Evolutionary conservation across 345 rosid genomes (phyloP).

Genomic region (Eucalyptus melliodora): DNA sequence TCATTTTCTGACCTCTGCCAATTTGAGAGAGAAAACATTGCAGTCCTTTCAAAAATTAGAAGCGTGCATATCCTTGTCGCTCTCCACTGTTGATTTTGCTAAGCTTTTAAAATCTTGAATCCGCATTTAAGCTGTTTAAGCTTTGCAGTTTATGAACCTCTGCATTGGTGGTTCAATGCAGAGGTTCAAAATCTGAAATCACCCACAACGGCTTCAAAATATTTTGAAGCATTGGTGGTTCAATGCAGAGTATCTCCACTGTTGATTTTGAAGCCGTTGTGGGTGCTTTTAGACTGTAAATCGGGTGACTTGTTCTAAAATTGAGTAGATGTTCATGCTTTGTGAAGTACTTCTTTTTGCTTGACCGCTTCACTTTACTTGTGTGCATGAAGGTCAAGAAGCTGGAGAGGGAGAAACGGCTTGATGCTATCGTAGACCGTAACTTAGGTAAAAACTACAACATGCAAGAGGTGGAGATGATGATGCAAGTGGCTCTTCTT

Average conservation of each 20-base stretch:
- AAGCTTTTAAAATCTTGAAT: background rate
- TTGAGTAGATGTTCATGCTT: background rate
- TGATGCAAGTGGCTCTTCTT: slow-evolving; percentile 84
- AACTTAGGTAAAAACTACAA: slow-evolving; percentile 43
- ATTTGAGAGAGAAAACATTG: background rate
- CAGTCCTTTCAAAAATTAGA: background rate
- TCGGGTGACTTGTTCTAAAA: background rate
- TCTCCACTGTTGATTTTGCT: background rate
- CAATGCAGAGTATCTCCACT: too few relatives aligned
- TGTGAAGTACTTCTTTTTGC: background rate
- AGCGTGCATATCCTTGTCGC: background rate
- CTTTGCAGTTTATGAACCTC: background rate
- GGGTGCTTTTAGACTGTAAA: background rate
- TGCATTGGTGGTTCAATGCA: background rate
- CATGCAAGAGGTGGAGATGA: slow-evolving; percentile 73
- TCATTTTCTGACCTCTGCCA: background rate
- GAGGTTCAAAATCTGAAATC: too few relatives aligned
- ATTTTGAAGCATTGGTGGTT: too few relatives aligned
- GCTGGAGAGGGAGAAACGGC: slow-evolving; percentile 73
- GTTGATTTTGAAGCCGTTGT: too few relatives aligned
- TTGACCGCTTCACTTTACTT: background rate
- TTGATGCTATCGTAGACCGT: slow-evolving; percentile 75
- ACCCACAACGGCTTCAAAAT: too few relatives aligned
- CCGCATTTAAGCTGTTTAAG: background rate
- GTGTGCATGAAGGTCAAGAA: slow-evolving; percentile 71